Evolutionary conservation across 441 rosid species (phyloP), one percentile per base, ranked within the genome.

Genomic region (Populus hybrid): DNA sequence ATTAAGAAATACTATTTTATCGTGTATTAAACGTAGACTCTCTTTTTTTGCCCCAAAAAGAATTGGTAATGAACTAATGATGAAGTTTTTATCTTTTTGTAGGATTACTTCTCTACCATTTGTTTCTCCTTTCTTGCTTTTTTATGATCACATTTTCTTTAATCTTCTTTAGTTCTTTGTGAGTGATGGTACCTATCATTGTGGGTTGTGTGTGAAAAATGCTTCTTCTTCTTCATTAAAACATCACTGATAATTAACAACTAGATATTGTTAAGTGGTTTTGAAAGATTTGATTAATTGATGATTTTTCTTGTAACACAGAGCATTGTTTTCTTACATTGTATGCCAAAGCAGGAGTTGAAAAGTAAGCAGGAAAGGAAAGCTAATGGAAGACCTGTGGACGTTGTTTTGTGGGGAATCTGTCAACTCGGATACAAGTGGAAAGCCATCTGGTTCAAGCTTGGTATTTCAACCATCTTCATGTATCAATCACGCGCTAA

Each of bases 351-450:
- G 72, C 85, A 84, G 82, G 73, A 71, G 63, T 73, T 65, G 72
- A 68, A 80, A 80, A 76, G 34, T 67, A 32, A 69, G 66, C 32
- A 38, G 69, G 40, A 73, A 72, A 68, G 72, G 32, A 57, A 79
- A 42, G 64, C 83, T 77, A 81, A 85, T 76, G 87, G 94, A 77
- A 76, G 77, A 69, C 24, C 78, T 87, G 23, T 87, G 91, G 97
- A 78, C 57, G 40, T 69, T 69, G 77, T 90, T 92, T 71, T 91
- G 98, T 40, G 94, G 88, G 80, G 81, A 89, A 57, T 83, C 88
- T 75, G 82, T 66, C 72, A 84, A 82, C 77, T 78, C 78, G 35
- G 80, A 81, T 16, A 42, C 26, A 8, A 67, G 26, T 74, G 83
- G 76, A 73, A 66, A 73, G 80, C 79, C 74, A 10, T 83, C 83